Base-by-base conservation (phyloP, 495 filamentous ascomycete genomes). In the Terfezia boudieri region DNA sequence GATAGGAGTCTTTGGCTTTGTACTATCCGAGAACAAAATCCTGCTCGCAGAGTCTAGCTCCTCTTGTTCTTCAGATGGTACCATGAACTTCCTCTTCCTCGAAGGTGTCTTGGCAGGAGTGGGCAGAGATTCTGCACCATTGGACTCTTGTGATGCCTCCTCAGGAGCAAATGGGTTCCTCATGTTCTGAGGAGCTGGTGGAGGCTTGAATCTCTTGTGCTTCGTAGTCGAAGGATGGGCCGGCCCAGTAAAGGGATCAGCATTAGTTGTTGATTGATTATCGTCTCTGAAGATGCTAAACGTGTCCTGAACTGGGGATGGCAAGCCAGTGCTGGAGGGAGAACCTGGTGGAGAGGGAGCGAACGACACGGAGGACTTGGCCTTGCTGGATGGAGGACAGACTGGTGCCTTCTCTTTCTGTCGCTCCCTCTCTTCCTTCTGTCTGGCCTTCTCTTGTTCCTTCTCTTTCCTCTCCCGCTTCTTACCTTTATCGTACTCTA, bases 61-160 rank as follows among this genome's bases (percentile, higher is more conserved):
- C 5, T 12, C 26, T 51, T 51, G n/a, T 20, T n/a, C n/a, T 26
- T 51, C 49, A 23, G 16, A 12, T n/a, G 49, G 22, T 16, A 23
- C 9, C n/a, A 20, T 12, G 49, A 17, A 14, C 4, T 76, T 68
- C 8, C 77, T 76, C 57, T 80, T 78, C 69, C 83, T 83, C 53
- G 76, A 76, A 0, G 90, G 90, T 2, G 89, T 94, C 68, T 94
- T 98, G 51, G 77, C 78, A 10, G 90, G 90, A 10, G 90, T 96
- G 4, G 86, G 88, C 51, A 95, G 74, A 71, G 84, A 83, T 2
- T 12, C 16, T 20, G 49, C 23, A 12, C 11, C 49, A 23, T 20
- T 51, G 9, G 49, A 16, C n/a, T 16, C 49, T n/a, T n/a, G 12
- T 14, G 41, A 46, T 5, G 41, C 41, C 41, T 46, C 41, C 41